A percentile compares a stretch with the other conserved stretches of the same genome.
These are phyloP conservation scores for Apostasia ramifera DNA, from an alignment of 106 monocot species.

Conservation along the genomic window DNA sequence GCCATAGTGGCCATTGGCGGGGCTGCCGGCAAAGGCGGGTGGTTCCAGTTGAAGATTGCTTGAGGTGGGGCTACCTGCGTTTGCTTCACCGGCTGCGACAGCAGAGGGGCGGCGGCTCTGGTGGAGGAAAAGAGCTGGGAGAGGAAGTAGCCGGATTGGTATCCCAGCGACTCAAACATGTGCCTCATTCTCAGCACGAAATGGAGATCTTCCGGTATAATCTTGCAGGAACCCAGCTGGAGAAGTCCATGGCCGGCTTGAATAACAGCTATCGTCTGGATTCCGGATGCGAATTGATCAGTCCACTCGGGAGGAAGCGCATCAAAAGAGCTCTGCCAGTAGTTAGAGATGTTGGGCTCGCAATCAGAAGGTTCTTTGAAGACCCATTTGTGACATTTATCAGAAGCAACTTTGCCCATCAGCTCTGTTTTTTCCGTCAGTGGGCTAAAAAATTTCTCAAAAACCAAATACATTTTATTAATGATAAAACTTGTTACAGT, in stretches of 20 bases:
- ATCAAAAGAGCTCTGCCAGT: conserved; percentile 98
- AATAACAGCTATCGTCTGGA: conserved; percentile 96
- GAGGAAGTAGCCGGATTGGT: conserved; percentile 85
- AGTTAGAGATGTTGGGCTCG: conserved; percentile 90
- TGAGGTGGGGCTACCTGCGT: conserved; percentile 25
- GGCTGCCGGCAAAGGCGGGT: conserved; percentile 18
- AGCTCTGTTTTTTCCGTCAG: conserved; percentile 5
- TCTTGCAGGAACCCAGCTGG: conserved; percentile 88
- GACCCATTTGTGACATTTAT: conserved; percentile 99
- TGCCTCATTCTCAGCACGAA: conserved; percentile 89
- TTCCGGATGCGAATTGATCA: conserved; percentile 85
- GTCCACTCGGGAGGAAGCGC: conserved; percentile 94
- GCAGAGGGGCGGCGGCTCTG: conserved; percentile 1
- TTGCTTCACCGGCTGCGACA: conserved; percentile 29
- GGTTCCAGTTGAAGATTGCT: conserved; percentile 55
- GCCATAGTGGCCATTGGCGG: not conserved
- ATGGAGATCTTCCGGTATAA: conserved; percentile 87
- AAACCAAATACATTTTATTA: too few relatives aligned
- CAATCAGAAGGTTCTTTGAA: conserved; percentile 94
- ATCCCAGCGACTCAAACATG: conserved; percentile 79
- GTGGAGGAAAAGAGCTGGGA: conserved; percentile 81
- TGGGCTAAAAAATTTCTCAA: too few relatives aligned
- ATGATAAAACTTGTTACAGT: too few relatives aligned
- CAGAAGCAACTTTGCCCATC: conserved; percentile 97
- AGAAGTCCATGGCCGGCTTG: conserved; percentile 91